Evolutionary conservation across 192 early-diverging fungal species (phyloP).

Genomic region (Pilaira anomala): DNA sequence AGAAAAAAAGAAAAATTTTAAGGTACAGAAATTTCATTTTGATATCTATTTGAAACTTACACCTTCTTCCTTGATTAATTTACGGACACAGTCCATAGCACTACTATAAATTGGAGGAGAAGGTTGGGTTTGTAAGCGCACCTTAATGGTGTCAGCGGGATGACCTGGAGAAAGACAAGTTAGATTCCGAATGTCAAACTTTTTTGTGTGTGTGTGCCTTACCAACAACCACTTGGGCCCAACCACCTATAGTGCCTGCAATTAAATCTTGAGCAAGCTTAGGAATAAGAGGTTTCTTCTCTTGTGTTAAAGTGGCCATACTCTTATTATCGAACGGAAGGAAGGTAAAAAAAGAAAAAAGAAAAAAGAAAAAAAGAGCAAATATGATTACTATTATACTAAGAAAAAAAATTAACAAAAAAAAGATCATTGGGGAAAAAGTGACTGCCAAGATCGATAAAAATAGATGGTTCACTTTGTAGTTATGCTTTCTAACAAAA

Average conservation of each 20-base stretch:
- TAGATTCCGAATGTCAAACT: background rate
- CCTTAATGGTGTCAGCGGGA: slow-evolving; percentile 67
- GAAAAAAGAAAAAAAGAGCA: background rate
- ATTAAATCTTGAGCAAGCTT: slow-evolving; percentile 49
- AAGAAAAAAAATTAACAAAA: too few relatives aligned
- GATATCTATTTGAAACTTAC: slow-evolving; percentile 36
- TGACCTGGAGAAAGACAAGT: slow-evolving; percentile 42
- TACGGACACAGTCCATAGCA: slow-evolving; percentile 56
- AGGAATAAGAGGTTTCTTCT: slow-evolving; percentile 34
- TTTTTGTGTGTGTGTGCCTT: background rate
- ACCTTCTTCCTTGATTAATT: slow-evolving; percentile 53
- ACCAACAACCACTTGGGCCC: slow-evolving; percentile 67
- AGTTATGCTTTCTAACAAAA: too few relatives aligned
- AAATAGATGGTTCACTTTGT: too few relatives aligned
- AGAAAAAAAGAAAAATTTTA: background rate
- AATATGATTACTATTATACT: too few relatives aligned
- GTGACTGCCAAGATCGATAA: too few relatives aligned
- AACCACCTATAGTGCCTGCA: slow-evolving; percentile 66
- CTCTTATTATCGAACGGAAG: too few relatives aligned
- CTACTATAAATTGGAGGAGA: slow-evolving; percentile 55
- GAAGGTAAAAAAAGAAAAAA: background rate
- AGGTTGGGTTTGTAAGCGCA: slow-evolving; percentile 64
- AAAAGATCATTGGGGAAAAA: too few relatives aligned
- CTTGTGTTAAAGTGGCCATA: slow-evolving; percentile 14
- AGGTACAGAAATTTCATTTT: background rate